These are phyloP conservation scores for Quillaja saponaria DNA, from an alignment of 306 rosid genomes.

Conservation along the genomic window DNA sequence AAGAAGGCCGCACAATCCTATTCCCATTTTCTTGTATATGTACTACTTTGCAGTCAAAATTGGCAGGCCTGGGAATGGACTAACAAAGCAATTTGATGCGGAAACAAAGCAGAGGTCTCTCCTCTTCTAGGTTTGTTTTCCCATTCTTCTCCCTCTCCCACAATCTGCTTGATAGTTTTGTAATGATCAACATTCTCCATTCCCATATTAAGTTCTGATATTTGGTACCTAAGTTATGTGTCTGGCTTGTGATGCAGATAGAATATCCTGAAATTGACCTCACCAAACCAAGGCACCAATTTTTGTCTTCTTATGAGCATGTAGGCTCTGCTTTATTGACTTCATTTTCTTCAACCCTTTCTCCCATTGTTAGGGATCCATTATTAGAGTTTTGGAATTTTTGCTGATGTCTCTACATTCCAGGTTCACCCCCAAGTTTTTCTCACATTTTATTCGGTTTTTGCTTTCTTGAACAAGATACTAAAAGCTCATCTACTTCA, in stretches of 20 bases:
- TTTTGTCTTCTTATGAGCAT: slow-evolving; percentile 98
- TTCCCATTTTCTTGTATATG: too few species aligned
- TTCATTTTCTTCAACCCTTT: neutral
- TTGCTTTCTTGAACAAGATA: too few species aligned
- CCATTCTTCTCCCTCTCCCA: neutral
- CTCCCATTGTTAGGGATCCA: neutral
- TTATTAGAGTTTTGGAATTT: neutral
- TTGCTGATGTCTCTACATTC: slow-evolving; percentile 24
- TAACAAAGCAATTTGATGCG: slow-evolving; percentile 85
- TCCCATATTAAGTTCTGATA: neutral
- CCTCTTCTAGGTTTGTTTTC: slow-evolving; percentile 70
- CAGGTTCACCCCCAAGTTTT: slow-evolving; percentile 92
- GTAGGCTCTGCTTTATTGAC: slow-evolving; percentile 34
- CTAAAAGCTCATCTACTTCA: too few species aligned
- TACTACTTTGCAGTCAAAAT: slow-evolving; percentile 88
- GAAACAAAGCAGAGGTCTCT: slow-evolving; percentile 95
- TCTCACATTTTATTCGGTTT: slow-evolving; percentile 57
- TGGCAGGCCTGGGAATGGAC: slow-evolving; percentile 94
- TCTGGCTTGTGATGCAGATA: slow-evolving; percentile 50
- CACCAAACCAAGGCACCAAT: slow-evolving; percentile 84
- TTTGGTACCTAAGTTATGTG: neutral
- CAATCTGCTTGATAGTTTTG: neutral
- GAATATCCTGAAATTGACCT: slow-evolving; percentile 97
- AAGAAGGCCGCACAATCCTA: too few species aligned
- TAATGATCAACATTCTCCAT: neutral